These are phyloP conservation scores for Nannochloropsis salina DNA, from an alignment of 108 stramenopile genomes.

Conservation along the genomic window DNA sequence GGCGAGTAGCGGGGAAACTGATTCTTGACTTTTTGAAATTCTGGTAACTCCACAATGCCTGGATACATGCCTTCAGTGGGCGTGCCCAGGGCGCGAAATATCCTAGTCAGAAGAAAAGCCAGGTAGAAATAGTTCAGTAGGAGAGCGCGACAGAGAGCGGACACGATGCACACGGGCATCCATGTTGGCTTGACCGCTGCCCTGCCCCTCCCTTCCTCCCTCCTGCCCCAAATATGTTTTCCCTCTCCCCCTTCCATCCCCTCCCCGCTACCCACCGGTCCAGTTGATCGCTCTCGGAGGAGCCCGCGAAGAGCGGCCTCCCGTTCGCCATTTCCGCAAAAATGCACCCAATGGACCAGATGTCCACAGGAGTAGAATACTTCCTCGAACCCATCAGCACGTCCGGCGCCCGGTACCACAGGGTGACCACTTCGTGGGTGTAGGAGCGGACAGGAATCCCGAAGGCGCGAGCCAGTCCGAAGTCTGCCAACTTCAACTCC, in stretches of 20 bases:
- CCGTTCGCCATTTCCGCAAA: slow-evolving; percentile 97
- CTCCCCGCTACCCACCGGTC: neutral
- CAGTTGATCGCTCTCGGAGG: slow-evolving; percentile 83
- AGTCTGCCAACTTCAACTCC: slow-evolving; percentile 97
- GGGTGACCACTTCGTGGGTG: slow-evolving; percentile 78
- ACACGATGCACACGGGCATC: too few relatives aligned
- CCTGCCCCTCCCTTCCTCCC: neutral
- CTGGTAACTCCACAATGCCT: slow-evolving; percentile 80
- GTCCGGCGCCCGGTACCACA: slow-evolving; percentile 99
- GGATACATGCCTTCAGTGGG: slow-evolving; percentile 83
- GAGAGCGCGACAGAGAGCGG: neutral
- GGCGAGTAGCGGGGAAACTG: neutral
- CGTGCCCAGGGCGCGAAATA: slow-evolving; percentile 91
- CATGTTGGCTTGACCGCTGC: neutral
- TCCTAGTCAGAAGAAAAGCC: slow-evolving; percentile 65
- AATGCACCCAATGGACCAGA: slow-evolving; percentile 96
- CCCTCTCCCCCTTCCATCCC: neutral
- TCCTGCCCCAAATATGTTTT: too few relatives aligned
- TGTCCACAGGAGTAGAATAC: slow-evolving; percentile 96
- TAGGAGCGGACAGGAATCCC: slow-evolving; percentile 86
- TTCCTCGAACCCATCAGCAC: slow-evolving; percentile 90
- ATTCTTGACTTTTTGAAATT: slow-evolving; percentile 59
- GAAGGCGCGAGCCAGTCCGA: slow-evolving; percentile 95
- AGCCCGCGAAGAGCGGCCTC: slow-evolving; percentile 68
- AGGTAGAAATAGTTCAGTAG: neutral